These are phyloP conservation scores for Sclerotinia spermophila DNA, from an alignment of 2,329 filamentous ascomycete species.

Conservation along the genomic window DNA sequence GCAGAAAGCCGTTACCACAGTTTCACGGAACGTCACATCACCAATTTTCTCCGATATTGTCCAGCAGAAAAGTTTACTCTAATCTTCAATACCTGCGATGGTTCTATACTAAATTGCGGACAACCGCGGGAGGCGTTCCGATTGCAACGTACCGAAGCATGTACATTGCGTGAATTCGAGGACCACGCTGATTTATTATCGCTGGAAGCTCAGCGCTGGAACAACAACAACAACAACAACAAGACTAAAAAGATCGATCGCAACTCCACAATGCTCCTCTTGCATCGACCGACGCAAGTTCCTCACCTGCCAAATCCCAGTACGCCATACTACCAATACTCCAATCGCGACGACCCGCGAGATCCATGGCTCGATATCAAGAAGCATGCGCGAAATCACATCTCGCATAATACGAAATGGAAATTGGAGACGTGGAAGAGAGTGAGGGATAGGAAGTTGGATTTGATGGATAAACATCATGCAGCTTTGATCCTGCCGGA, in stretches of 20 bases:
- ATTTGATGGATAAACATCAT: not conserved
- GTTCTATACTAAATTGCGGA: not conserved
- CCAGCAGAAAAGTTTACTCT: not conserved
- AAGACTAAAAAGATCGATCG: accelerated
- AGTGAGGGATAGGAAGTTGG: not conserved
- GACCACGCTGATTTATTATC: accelerated
- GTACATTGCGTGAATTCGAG: not conserved
- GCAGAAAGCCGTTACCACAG: not conserved
- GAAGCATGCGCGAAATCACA: not conserved
- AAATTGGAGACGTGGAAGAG: not conserved
- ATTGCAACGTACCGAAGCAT: accelerated
- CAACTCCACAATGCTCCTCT: not conserved
- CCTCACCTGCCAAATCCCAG: not conserved
- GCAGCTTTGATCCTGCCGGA: too few relatives aligned
- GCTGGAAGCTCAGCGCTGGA: not conserved
- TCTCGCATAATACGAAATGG: not conserved
- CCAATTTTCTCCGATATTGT: not conserved
- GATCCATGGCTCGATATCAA: not conserved
- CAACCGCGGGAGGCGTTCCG: not conserved
- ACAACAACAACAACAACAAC: too few relatives aligned
- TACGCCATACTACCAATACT: not conserved
- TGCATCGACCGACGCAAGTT: not conserved
- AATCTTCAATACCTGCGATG: not conserved
- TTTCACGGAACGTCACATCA: not conserved
- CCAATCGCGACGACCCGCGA: not conserved